Conservation (phyloP, 179 eudicot genomes). For the Vitellaria paradoxa region DNA sequence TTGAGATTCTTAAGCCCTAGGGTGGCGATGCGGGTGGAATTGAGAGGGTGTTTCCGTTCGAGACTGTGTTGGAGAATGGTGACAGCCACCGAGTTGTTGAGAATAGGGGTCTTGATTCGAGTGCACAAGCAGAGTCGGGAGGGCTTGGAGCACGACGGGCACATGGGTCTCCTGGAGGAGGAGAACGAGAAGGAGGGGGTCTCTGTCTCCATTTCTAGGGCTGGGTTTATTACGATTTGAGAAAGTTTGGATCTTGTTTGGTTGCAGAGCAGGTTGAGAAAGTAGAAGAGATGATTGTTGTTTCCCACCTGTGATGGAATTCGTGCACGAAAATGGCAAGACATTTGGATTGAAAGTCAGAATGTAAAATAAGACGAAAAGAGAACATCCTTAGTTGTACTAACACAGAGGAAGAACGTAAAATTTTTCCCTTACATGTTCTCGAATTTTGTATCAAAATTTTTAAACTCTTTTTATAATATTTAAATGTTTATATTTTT, state of each 20-base stretch:
- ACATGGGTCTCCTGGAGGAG: slow-evolving; percentile 54
- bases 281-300: not conserved
- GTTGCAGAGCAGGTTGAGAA: not conserved
- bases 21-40: slow-evolving; percentile 66
- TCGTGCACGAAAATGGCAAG: slow-evolving; percentile 2
- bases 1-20: slow-evolving; percentile 63
- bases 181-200: slow-evolving; percentile 8
- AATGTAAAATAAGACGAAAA: not conserved
- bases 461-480: no score
- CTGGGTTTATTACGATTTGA: slow-evolving; percentile 24
- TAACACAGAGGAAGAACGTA: no score
- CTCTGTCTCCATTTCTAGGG: slow-evolving; percentile 36
- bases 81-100: slow-evolving; percentile 51
- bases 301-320: not conserved
- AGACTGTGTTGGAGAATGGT: slow-evolving; percentile 75
- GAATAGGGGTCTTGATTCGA: slow-evolving; percentile 48
- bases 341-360: not conserved
- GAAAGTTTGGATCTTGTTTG: slow-evolving; percentile 5
- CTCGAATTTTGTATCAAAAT: no score
- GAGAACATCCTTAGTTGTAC: no score
- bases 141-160: slow-evolving; percentile 76
- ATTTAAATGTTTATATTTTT: no score
- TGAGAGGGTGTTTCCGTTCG: slow-evolving; percentile 82
- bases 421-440: no score
- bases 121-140: slow-evolving; percentile 54